These are phyloP conservation scores for Nidula niveotomentosa DNA, from an alignment of 1,284 basidiomycete genomes.

Conservation along the genomic window DNA sequence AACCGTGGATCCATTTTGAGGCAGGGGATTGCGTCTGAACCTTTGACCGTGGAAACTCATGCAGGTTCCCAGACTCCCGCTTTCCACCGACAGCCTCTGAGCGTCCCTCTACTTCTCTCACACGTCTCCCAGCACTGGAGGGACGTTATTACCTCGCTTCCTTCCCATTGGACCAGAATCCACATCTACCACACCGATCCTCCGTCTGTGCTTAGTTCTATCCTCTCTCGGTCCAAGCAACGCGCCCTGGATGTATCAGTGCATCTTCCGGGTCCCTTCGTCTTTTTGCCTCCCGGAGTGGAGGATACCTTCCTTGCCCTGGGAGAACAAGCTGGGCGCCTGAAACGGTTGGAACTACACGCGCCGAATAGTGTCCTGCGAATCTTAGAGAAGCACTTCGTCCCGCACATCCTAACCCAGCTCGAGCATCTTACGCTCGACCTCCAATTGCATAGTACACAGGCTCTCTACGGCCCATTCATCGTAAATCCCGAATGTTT, in stretches of 20 bases:
- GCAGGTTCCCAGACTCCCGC: too few species aligned
- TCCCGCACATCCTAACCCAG: too few species aligned
- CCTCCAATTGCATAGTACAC: neutral
- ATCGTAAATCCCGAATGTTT: neutral
- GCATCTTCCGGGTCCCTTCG: neutral
- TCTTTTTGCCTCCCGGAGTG: neutral
- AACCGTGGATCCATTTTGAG: too few species aligned
- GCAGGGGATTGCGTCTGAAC: neutral
- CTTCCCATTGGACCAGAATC: neutral
- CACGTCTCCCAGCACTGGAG: neutral
- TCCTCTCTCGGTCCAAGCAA: neutral
- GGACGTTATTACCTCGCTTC: neutral
- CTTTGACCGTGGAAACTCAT: neutral
- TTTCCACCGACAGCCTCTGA: neutral
- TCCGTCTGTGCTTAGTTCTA: neutral
- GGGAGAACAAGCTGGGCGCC: neutral
- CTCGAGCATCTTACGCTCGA: neutral
- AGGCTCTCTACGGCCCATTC: neutral
- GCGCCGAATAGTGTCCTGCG: neutral
- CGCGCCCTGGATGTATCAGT: neutral
- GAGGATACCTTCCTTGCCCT: neutral
- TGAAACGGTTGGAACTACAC: neutral
- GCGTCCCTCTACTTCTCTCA: neutral
- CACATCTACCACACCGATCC: neutral
- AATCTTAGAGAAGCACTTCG: neutral